Evolutionary conservation across 2,329 filamentous ascomycete species (phyloP).

Genomic region (Plenodomus tracheiphilus): DNA sequence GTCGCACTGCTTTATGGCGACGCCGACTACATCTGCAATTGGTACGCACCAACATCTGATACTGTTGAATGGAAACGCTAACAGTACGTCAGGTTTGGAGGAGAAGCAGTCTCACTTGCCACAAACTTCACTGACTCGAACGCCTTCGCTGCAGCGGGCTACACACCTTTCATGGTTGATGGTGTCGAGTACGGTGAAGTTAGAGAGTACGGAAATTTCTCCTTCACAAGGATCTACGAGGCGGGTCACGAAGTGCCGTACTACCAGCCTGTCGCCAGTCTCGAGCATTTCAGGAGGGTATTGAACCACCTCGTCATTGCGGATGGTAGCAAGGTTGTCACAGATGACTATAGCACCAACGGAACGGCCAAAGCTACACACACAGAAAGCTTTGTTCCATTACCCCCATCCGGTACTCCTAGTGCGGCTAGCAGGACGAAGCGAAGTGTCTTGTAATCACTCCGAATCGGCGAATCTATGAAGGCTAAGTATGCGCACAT

Average conservation of each 20-base stretch:
- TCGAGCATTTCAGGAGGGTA: constrained; percentile 37
- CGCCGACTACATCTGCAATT: constrained; percentile 62
- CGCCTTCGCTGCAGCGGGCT: constrained; percentile 67
- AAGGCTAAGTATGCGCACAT: no score
- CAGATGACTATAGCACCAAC: constrained; percentile 34
- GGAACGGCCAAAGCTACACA: constrained; percentile 37
- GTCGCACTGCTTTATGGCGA: constrained; percentile 62
- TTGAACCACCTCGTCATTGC: constrained; percentile 30
- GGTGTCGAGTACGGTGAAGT: constrained; percentile 66
- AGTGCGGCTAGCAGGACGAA: constrained; percentile 10
- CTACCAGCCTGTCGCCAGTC: constrained; percentile 37
- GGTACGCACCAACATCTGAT: constrained; percentile 39
- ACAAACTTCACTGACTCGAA: constrained; percentile 55
- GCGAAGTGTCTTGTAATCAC: not conserved
- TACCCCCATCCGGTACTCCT: constrained; percentile 31
- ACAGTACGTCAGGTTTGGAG: constrained; percentile 56
- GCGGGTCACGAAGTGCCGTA: constrained; percentile 58
- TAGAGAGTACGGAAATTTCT: constrained; percentile 72
- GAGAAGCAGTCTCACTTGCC: constrained; percentile 67
- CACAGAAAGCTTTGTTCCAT: constrained; percentile 32
- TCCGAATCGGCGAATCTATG: no score
- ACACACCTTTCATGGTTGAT: constrained; percentile 69
- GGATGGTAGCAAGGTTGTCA: constrained; percentile 35
- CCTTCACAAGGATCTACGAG: constrained; percentile 56
- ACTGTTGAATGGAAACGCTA: not conserved